Percentiles rank a stretch among this genome's conserved stretches.
Evolutionary conservation across 345 rosid genomes (phyloP).

Genomic region (Eucalyptus pumila): DNA sequence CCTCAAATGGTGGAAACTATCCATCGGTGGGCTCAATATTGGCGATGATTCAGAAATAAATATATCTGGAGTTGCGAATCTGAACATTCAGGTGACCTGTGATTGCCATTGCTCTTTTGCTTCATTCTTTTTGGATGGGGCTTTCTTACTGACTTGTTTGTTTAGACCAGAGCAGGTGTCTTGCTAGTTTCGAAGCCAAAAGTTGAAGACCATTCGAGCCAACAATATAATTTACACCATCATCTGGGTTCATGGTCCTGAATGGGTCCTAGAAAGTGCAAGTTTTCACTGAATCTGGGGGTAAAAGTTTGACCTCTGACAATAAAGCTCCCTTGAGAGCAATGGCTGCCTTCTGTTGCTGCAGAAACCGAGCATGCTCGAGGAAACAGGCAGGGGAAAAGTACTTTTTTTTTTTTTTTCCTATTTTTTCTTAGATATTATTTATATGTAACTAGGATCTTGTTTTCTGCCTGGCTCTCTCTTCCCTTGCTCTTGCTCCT

Average conservation of each 20-base stretch:
- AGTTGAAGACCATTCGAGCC: background rate
- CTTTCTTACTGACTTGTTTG: background rate
- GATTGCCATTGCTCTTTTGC: background rate
- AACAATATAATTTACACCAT: background rate
- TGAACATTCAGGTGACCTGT: background rate
- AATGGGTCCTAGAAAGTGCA: background rate
- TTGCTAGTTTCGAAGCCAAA: background rate
- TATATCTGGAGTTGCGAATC: background rate
- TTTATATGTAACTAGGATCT: background rate
- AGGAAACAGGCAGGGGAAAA: background rate
- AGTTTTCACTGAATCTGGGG: background rate
- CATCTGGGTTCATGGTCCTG: background rate
- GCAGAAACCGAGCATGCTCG: background rate
- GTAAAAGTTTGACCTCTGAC: background rate
- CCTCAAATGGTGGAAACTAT: slow-evolving; percentile 99
- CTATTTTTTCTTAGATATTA: background rate
- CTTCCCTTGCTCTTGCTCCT: background rate
- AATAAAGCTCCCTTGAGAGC: background rate
- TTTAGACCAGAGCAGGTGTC: background rate
- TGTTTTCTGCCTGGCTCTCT: background rate
- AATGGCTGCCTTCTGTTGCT: background rate
- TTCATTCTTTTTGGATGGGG: background rate
- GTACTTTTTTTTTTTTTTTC: background rate
- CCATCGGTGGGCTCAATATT: slow-evolving; percentile 98
- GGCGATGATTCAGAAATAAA: slow-evolving; percentile 57